Percentiles rank a stretch among this genome's conserved stretches.
These are phyloP conservation scores for Seiridium cupressi DNA, from an alignment of 2,329 filamentous ascomycete genomes.

Conservation along the genomic window DNA sequence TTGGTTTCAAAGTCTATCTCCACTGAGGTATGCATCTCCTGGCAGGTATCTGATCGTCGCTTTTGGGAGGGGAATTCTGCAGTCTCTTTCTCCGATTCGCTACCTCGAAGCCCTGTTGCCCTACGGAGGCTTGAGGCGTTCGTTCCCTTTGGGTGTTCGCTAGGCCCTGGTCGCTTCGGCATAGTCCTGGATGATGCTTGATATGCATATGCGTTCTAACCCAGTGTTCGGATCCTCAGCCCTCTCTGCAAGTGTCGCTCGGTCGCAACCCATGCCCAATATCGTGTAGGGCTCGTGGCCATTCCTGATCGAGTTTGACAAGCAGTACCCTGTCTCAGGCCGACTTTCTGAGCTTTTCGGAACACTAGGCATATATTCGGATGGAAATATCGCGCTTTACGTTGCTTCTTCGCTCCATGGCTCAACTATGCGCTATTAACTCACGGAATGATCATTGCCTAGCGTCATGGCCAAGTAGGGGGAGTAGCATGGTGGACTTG, in stretches of 20 bases:
- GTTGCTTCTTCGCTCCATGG: neutral
- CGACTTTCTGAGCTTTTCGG: slow-evolving; percentile 15
- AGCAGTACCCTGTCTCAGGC: slow-evolving; percentile 18
- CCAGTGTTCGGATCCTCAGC: slow-evolving; percentile 8
- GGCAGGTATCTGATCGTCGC: slow-evolving; percentile 25
- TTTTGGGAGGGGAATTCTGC: slow-evolving; percentile 1
- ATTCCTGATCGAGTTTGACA: slow-evolving; percentile 10
- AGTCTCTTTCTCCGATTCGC: slow-evolving; percentile 14
- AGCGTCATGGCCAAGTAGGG: slow-evolving; percentile 25
- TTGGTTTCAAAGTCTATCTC: slow-evolving; percentile 24
- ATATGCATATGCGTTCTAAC: slow-evolving; percentile 10
- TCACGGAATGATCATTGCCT: slow-evolving; percentile 19
- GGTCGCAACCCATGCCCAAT: slow-evolving; percentile 3
- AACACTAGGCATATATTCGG: slow-evolving; percentile 10
- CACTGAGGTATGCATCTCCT: slow-evolving; percentile 31
- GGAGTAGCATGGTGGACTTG: slow-evolving; percentile 24
- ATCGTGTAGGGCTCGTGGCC: neutral
- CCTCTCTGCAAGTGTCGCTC: neutral
- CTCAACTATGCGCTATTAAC: slow-evolving; percentile 26
- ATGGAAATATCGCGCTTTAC: slow-evolving; percentile 11
- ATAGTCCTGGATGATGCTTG: slow-evolving; percentile 14
- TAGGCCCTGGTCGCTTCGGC: slow-evolving; percentile 12
- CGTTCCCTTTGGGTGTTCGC: slow-evolving; percentile 15
- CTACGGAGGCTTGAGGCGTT: slow-evolving; percentile 11
- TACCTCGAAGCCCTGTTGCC: slow-evolving; percentile 17